phyloP scores from a whole-genome alignment of 257 asterid species.

The Nyctanthes arbortristis region DNA sequence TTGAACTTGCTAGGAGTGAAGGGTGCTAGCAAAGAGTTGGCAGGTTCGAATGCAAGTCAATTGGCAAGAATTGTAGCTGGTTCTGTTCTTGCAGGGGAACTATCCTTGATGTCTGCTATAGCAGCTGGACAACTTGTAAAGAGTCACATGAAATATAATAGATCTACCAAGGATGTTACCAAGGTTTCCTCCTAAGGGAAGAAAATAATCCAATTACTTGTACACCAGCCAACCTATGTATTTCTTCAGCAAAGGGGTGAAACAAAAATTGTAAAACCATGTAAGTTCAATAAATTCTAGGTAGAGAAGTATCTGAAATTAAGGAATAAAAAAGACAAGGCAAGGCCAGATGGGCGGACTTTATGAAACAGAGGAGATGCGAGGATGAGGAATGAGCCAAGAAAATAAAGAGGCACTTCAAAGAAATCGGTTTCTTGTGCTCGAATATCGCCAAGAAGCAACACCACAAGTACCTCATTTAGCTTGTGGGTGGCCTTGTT shows the following conservation, averaged over 20 bases:
- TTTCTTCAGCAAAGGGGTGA: background rate
- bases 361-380: background rate
- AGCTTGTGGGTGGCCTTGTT: background rate
- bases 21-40: conserved; percentile 44
- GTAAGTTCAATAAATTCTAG: background rate
- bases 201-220: background rate
- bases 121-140: conserved; percentile 57
- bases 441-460: background rate
- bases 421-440: background rate
- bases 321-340: background rate
- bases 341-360: background rate
- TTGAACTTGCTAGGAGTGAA: conserved; percentile 52
- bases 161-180: conserved; percentile 46
- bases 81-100: conserved; percentile 54
- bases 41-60: conserved; percentile 51
- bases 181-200: conserved; percentile 18
- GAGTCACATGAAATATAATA: conserved; percentile 54
- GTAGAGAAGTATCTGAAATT: background rate
- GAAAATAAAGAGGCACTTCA: background rate
- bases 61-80: conserved; percentile 54
- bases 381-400: background rate
- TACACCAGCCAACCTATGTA: background rate
- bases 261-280: background rate
- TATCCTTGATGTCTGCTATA: conserved; percentile 53
- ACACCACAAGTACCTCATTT: background rate